Evolutionary conservation across 306 rosid genomes (phyloP), one percentile per base, ranked within the genome.

Genomic region (Acacia acuminata): DNA sequence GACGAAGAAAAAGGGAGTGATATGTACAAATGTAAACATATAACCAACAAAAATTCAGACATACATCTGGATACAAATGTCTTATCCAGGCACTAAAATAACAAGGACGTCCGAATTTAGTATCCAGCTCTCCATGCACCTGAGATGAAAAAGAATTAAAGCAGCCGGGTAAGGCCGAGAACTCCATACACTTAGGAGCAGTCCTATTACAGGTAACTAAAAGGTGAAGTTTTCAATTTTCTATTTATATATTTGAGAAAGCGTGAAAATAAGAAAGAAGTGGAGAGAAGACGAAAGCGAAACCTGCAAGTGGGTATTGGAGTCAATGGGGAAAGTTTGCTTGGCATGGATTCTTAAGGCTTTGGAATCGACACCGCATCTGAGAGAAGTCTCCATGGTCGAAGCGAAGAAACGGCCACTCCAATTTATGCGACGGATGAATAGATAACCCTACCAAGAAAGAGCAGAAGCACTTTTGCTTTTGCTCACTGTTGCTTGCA

Each of bases 41-140:
- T 24, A 55, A 77, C 9, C 9, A 51, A 0, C 32, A 0, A 10
- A 79, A 79, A 42, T 40, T 5, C 20, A 71, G 55, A 82, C 94
- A 79, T 75, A 96, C 99, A 71, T 90, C 84, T 19, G 98, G 94
- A 77, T 82, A 91, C 79, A 88, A 87, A 87, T 89, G 94, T 80
- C 94, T 81, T 0, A 94, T 77, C 34, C 86, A 77, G 3, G 93
- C 97, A 67, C 91, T 78, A 32, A 77, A 77, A 30, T 80, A 79
- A 77, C 66, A 84, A 7, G 94, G 97, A 74, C 77, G 91, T 82
- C 94, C 99, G 50, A 71, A 10, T 86, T 71, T 85, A 4, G 98
- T 96, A 74, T 96, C 98, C 16, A 96, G 92, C 84, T 90, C 99
- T 36, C 93, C 98, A 38, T 85, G 94, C n/a, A 92, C 79, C 99